Conservation (phyloP, 306 rosid genomes). For the Casuarina cunninghamiana region DNA sequence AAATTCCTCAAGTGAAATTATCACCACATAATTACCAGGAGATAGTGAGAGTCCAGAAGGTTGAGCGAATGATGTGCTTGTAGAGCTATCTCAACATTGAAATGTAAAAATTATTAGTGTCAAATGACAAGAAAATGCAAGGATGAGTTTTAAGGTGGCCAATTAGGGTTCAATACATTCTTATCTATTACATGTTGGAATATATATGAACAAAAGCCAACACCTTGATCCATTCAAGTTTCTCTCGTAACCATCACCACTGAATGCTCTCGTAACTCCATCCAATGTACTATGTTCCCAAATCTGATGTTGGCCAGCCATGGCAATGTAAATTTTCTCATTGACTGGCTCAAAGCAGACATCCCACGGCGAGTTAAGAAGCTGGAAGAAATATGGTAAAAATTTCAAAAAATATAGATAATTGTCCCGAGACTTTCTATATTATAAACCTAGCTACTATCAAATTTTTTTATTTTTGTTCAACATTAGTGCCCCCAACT, state of each 20-base stretch:
- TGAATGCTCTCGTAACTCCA: constrained; percentile 67
- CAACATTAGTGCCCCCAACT: neutral
- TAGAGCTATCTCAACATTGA: constrained; percentile 51
- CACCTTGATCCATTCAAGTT: constrained; percentile 94
- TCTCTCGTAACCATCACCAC: constrained; percentile 96
- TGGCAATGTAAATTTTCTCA: constrained; percentile 83
- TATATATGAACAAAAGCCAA: neutral
- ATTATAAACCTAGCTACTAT: too few species aligned
- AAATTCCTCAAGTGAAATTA: constrained; percentile 24
- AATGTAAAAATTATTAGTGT: constrained; percentile 11
- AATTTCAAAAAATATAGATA: constrained; percentile 6
- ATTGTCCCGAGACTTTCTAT: neutral
- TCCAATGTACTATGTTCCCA: constrained; percentile 75
- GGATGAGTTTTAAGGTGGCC: neutral
- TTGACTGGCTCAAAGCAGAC: constrained; percentile 84
- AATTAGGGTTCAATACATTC: neutral
- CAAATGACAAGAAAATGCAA: neutral
- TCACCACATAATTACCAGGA: constrained; percentile 54
- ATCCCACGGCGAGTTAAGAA: constrained; percentile 99
- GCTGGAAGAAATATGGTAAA: constrained; percentile 48
- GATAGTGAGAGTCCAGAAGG: constrained; percentile 95
- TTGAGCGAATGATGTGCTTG: constrained; percentile 88
- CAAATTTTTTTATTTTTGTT: too few species aligned
- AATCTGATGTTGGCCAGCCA: constrained; percentile 98
- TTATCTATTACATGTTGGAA: neutral